Percentiles rank a stretch among this genome's conserved stretches.
phyloP scores from a whole-genome alignment of 257 asterid species.

The Nicotiana undulata region DNA sequence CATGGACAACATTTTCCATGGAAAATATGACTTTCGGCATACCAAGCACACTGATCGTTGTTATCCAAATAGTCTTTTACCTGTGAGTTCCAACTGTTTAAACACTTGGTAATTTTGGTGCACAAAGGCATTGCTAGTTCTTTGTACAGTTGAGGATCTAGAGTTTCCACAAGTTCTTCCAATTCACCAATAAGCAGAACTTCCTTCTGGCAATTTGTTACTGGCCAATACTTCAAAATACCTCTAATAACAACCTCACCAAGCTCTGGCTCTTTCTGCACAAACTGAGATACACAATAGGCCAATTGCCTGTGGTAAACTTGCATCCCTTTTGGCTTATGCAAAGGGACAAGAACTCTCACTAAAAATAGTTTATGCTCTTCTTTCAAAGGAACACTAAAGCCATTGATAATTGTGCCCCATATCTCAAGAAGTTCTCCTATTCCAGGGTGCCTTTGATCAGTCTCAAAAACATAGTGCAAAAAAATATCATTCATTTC shows the following conservation, averaged over 20 bases:
- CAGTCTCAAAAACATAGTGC: conserved; percentile 44
- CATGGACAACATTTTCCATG: no score
- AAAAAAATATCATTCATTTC: conserved; percentile 66
- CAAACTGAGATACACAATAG: conserved; percentile 67
- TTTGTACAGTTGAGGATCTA: conserved; percentile 34
- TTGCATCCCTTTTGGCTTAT: conserved; percentile 63
- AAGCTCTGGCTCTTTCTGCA: conserved; percentile 61
- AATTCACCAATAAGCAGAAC: conserved; percentile 65
- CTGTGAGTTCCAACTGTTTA: conserved; percentile 75
- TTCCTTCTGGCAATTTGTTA: conserved; percentile 66
- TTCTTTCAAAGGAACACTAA: conserved; percentile 64
- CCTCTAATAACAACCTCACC: conserved; percentile 50
- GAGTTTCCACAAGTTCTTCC: conserved; percentile 54
- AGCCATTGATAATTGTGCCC: conserved; percentile 76
- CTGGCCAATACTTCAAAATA: conserved; percentile 62
- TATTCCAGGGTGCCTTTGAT: conserved; percentile 51
- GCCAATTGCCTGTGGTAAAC: conserved; percentile 62
- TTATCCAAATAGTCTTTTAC: conserved; percentile 18
- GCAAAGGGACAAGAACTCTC: conserved; percentile 59
- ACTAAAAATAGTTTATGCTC: conserved; percentile 64
- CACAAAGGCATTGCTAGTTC: conserved; percentile 57
- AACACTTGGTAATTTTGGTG: conserved; percentile 50
- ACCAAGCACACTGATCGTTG: no score
- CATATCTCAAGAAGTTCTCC: conserved; percentile 77
- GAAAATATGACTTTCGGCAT: no score